A percentile compares a stretch with the other conserved stretches of the same genome.
phyloP scores from a whole-genome alignment of 2,329 filamentous ascomycete species.

The Fusarium ramigenum region DNA sequence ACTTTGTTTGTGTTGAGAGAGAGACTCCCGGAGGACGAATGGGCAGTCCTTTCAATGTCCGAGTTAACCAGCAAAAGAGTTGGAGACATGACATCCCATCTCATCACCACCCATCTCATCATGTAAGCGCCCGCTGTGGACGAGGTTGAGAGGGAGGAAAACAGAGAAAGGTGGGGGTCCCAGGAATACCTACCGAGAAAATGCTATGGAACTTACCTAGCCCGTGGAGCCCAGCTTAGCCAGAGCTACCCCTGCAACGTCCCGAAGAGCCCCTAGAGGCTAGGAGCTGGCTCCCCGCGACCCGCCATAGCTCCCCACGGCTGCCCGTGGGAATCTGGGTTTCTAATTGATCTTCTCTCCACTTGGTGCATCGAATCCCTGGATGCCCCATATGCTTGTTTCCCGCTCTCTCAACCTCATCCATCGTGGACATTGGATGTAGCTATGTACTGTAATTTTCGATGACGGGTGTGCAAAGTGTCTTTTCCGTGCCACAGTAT shows the following conservation, averaged over 20 bases:
- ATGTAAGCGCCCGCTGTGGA: conserved; percentile 26
- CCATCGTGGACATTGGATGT: background rate
- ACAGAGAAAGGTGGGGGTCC: conserved; percentile 11
- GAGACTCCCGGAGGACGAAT: background rate
- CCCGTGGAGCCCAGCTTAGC: background rate
- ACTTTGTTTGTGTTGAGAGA: background rate
- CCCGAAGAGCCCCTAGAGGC: conserved; percentile 29
- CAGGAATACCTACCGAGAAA: conserved; percentile 36
- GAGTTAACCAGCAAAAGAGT: background rate
- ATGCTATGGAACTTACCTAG: background rate
- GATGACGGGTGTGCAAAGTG: background rate
- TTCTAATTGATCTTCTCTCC: conserved; percentile 32
- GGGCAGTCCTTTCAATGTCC: background rate
- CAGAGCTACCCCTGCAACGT: conserved; percentile 27
- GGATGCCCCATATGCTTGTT: conserved; percentile 17
- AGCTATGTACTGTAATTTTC: background rate
- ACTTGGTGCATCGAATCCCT: conserved; percentile 26
- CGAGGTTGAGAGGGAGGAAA: background rate
- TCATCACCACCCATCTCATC: background rate
- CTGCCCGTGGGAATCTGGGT: conserved; percentile 23
- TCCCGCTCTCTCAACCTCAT: background rate
- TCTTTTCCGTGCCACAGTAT: background rate
- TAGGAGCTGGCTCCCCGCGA: conserved; percentile 30
- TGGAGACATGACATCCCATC: background rate
- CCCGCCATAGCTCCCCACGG: conserved; percentile 43